Base-by-base conservation (phyloP, 257 asterid genomes). In the Voacanga thouarsii region DNA sequence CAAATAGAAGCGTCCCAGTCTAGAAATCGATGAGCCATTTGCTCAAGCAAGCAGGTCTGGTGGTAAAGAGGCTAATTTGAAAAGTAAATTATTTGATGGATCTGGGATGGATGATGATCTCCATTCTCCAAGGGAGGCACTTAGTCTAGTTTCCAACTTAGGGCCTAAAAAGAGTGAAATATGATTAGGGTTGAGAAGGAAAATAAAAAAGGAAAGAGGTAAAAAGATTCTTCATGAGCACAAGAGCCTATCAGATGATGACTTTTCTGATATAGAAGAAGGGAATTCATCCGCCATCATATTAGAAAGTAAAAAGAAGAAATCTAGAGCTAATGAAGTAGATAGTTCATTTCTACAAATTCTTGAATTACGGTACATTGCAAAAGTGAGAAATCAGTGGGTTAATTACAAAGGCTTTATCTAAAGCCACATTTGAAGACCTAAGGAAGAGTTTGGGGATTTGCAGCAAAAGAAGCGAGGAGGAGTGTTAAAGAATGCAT, bases 91-190 rank as follows among this genome's bases (percentile, higher is more conserved):
- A 50, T 83, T 77, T 19, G 80, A 84, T 75, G 67, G 41, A 7
- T 81, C 84, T 19, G 72, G 78, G 49, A 86, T 85, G 81, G 87
- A 80, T 33, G 90, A 86, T 23, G 94, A 85, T 19, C 21, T 71
- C 45, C 93, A 91, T 72, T 89, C 93, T 71, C 69, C 84, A 15
- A 90, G 93, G 92, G 98, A 88, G 3, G 98, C 92, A 83, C 97
- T 94, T 30, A 97, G 96, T 28, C 95, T 97, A 10, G 82, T 88
- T 23, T 84, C 86, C 63, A 66, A 57, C 68, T 69, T 84, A 45
- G 80, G 75, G 53, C 74, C 82, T 12, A 75, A 74, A 44, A 84
- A 79, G 55, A 78, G 80, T n/a, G n/a, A n/a, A n/a, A n/a, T n/a
- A n/a, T n/a, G n/a, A n/a, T n/a, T n/a, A n/a, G n/a, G n/a, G n/a